Evolutionary conservation across 371 early-diverging fungal species (phyloP).

Genomic region (Chytridium lagenaria): DNA sequence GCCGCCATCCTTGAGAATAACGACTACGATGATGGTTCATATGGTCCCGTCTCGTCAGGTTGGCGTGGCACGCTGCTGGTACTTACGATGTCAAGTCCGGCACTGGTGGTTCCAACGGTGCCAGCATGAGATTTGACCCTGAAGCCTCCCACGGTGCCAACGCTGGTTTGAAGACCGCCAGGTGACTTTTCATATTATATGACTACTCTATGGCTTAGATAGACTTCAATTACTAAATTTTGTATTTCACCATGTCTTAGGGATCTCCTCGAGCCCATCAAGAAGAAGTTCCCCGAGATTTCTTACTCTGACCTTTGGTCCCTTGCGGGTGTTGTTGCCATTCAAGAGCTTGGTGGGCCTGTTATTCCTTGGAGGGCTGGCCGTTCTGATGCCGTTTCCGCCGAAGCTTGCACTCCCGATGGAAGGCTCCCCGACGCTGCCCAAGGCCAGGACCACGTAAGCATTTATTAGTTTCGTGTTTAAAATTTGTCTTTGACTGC

Average conservation of each 20-base stretch:
- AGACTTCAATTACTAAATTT: no score
- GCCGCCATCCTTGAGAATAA: slow-evolving; percentile 38
- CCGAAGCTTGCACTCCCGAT: slow-evolving; percentile 75
- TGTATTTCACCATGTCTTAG: slow-evolving; percentile 41
- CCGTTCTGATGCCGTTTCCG: slow-evolving; percentile 68
- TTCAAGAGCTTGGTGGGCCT: slow-evolving; percentile 89
- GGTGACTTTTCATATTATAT: no score
- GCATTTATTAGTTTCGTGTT: background rate
- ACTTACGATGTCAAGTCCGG: slow-evolving; percentile 80
- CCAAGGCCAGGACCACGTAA: slow-evolving; percentile 58
- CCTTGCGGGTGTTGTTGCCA: slow-evolving; percentile 87
- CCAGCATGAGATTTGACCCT: slow-evolving; percentile 80
- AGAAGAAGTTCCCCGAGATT: slow-evolving; percentile 83
- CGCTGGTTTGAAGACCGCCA: slow-evolving; percentile 82
- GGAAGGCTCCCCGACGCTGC: slow-evolving; percentile 93
- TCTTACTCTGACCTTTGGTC: slow-evolving; percentile 94
- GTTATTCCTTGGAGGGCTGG: slow-evolving; percentile 89
- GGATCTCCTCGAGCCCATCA: slow-evolving; percentile 76
- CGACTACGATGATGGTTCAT: slow-evolving; percentile 86
- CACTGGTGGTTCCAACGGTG: slow-evolving; percentile 92
- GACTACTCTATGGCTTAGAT: background rate
- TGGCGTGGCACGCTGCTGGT: slow-evolving; percentile 94
- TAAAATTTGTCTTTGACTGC: no score
- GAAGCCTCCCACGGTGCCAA: slow-evolving; percentile 87
- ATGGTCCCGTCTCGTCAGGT: slow-evolving; percentile 86